Conservation (phyloP, 2,329 filamentous ascomycete species). For the Phaeoacremonium minimum region DNA sequence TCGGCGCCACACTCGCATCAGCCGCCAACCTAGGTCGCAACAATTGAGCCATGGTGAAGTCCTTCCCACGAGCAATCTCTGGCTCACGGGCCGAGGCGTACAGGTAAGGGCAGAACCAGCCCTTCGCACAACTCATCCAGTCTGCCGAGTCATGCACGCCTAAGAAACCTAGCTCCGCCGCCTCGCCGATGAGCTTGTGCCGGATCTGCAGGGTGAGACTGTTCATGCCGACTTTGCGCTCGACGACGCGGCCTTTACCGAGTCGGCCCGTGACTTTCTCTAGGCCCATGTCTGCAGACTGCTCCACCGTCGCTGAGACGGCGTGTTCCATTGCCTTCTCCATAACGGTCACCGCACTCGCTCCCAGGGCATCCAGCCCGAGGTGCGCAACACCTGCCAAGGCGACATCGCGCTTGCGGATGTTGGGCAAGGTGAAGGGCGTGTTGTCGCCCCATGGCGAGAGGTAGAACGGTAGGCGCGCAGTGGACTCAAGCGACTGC, state of each 20-base stretch:
- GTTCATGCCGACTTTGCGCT: constrained; percentile 11
- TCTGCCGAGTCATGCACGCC: constrained; percentile 7
- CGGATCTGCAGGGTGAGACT: constrained; percentile 11
- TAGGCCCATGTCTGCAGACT: constrained; percentile 10
- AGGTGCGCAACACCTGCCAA: constrained; percentile 14
- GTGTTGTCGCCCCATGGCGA: constrained; percentile 15
- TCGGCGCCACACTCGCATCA: constrained; percentile 11
- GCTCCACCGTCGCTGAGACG: constrained; percentile 11
- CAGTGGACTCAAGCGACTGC: constrained; percentile 13
- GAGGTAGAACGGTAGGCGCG: constrained; percentile 12
- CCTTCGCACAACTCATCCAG: constrained; percentile 11
- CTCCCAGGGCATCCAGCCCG: constrained; percentile 12
- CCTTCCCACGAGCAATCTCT: constrained; percentile 10
- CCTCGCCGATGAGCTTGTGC: constrained; percentile 14
- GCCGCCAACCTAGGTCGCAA: constrained; percentile 11
- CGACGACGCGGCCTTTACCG: constrained; percentile 6
- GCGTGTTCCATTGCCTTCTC: constrained; percentile 11
- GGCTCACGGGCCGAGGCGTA: constrained; percentile 11
- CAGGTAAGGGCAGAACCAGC: constrained; percentile 14
- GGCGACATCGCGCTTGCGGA: constrained; percentile 14
- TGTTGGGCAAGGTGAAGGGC: constrained; percentile 13
- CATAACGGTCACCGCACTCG: constrained; percentile 11
- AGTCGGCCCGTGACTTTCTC: constrained; percentile 6
- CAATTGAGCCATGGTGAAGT: constrained; percentile 12
- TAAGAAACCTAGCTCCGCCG: constrained; percentile 11